Conservation (phyloP, 176 grass and related monocot genomes). For the Rhynchospora pubera region DNA sequence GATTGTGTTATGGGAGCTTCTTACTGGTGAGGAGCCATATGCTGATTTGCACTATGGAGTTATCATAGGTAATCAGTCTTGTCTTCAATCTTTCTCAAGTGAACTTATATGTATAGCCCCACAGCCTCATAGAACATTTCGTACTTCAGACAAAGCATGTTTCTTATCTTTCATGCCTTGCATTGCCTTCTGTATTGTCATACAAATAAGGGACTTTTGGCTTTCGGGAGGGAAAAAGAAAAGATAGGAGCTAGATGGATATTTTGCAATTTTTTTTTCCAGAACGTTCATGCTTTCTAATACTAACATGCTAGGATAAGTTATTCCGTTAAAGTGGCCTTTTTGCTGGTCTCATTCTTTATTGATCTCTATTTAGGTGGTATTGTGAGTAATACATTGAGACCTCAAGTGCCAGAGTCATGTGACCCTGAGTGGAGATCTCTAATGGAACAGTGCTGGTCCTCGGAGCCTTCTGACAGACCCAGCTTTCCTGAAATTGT, state of each 20-base stretch:
- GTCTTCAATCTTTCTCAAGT: background rate
- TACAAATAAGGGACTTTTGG: background rate
- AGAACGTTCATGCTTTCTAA: background rate
- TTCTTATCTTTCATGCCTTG: background rate
- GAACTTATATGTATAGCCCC: background rate
- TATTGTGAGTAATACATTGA: slow-evolving; percentile 74
- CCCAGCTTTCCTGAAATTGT: slow-evolving; percentile 77
- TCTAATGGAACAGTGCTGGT: slow-evolving; percentile 98
- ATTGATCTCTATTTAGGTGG: slow-evolving; percentile 45
- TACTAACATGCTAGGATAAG: background rate
- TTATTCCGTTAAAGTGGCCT: background rate
- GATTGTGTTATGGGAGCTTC: slow-evolving; percentile 93
- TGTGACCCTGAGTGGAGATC: slow-evolving; percentile 87
- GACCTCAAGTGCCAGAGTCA: slow-evolving; percentile 61
- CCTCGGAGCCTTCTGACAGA: slow-evolving; percentile 65
- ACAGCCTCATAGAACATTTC: background rate
- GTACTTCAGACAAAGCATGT: background rate
- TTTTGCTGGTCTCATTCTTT: background rate
- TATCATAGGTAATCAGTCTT: slow-evolving; percentile 60
- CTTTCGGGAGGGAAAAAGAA: background rate
- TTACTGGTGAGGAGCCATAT: slow-evolving; percentile 93
- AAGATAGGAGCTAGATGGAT: background rate
- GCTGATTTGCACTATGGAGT: slow-evolving; percentile 91
- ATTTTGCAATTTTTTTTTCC: background rate
- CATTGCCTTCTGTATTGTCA: background rate